Conservation (phyloP, 192 early-diverging fungal species). For the Coemansia sp. region DNA sequence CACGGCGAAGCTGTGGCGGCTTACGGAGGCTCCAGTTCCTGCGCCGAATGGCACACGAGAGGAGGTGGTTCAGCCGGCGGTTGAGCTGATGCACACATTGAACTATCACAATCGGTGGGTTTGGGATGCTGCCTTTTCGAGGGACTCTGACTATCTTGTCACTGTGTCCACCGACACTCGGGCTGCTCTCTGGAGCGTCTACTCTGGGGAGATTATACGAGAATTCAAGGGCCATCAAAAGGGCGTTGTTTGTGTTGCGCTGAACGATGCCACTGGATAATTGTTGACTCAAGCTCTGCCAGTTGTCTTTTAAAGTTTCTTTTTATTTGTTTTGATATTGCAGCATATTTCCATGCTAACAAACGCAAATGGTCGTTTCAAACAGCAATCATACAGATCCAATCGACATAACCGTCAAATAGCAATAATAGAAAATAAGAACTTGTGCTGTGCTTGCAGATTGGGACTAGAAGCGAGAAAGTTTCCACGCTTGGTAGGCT, state of each 20-base stretch:
- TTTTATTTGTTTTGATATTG: too few relatives aligned
- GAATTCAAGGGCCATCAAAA: slow-evolving; percentile 56
- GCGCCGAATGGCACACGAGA: slow-evolving; percentile 17
- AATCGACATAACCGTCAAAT: neutral
- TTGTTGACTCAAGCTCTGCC: neutral
- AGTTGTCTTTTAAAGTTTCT: neutral
- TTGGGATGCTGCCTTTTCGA: slow-evolving; percentile 54
- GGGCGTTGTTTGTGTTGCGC: slow-evolving; percentile 49
- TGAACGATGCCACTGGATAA: slow-evolving; percentile 47
- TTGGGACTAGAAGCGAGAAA: neutral
- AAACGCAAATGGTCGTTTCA: too few relatives aligned
- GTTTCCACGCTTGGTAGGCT: slow-evolving; percentile 39
- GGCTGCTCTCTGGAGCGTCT: slow-evolving; percentile 49
- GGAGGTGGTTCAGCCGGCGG: slow-evolving; percentile 23
- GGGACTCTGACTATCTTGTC: slow-evolving; percentile 52
- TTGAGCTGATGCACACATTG: slow-evolving; percentile 39
- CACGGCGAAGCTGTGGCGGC: slow-evolving; percentile 47
- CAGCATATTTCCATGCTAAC: too few relatives aligned
- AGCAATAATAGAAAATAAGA: neutral
- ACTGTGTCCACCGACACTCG: slow-evolving; percentile 53
- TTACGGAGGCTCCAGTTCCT: slow-evolving; percentile 26
- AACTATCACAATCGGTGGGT: slow-evolving; percentile 53
- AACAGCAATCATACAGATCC: neutral
- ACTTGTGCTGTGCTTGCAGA: neutral
- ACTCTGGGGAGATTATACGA: slow-evolving; percentile 43